Conservation (phyloP, 2,329 filamentous ascomycete genomes). For the Hypocreales sp. region DNA sequence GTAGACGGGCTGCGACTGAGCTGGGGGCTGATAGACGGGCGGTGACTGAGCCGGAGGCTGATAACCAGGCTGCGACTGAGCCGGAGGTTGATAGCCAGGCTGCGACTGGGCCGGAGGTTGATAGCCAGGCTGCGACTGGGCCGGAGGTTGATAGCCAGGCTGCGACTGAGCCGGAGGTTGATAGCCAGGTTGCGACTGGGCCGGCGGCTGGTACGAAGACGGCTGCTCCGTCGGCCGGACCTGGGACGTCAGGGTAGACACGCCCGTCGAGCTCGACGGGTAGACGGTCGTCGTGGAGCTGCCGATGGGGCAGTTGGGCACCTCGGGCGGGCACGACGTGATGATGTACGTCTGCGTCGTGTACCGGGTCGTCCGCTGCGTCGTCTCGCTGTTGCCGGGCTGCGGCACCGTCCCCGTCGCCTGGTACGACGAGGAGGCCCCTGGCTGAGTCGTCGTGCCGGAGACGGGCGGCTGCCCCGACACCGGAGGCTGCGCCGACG, state of each 20-base stretch:
- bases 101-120: neutral
- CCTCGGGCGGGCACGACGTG: slow-evolving; percentile 13
- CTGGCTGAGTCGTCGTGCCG: no score
- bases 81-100: no score
- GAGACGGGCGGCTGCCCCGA: no score
- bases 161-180: neutral
- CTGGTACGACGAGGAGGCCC: no score
- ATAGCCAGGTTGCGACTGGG: no score
- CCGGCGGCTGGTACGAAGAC: no score
- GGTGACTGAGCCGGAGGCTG: neutral
- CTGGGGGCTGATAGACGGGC: no score
- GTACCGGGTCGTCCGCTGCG: slow-evolving; percentile 9
- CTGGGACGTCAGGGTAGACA: no score
- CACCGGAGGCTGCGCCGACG: no score
- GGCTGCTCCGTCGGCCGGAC: no score
- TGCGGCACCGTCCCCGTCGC: neutral
- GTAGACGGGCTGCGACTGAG: neutral
- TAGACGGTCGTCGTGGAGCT: slow-evolving; percentile 13
- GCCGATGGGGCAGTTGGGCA: slow-evolving; percentile 16
- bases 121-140: neutral
- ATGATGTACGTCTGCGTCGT: slow-evolving; percentile 18
- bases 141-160: neutral
- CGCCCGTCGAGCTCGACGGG: slow-evolving; percentile 4
- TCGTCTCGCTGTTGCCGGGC: neutral
- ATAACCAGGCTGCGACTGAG: neutral